Base-by-base conservation (phyloP, 192 early-diverging fungal species). In the Coemansia sp. region DNA sequence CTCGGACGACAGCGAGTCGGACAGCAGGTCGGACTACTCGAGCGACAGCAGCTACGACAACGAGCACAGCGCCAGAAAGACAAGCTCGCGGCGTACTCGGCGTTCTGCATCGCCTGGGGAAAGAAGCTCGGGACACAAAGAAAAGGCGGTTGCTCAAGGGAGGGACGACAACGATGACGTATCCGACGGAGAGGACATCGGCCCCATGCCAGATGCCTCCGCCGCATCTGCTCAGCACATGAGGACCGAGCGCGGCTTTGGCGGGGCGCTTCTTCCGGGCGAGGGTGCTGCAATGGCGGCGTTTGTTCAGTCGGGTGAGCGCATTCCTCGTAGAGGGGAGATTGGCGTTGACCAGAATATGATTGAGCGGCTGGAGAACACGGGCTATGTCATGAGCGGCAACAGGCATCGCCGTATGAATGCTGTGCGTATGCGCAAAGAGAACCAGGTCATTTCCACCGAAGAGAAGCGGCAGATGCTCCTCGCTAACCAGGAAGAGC, bases 321-420 rank as follows among this genome's bases (percentile, higher is more conserved):
- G 94, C 54, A 95, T 98, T 55, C 94, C 94, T 3, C 87, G 94
- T 43, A 87, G 94, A 76, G 96, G 94, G 78, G 96, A 98, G 73
- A 93, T 98, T 72, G 94, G 94, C 37, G 67, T 95, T 17, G 83
- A 86, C 56, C 83, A 87, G 47, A 66, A 87, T 26, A 77, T 93
- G 68, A 98, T 98, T 65, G 80, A 84, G 46, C 63, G 82, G 14
- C 91, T 82, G 62, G 96, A 98, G 64, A 62, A 72, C 19, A 86
- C 84, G 3, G 96, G 96, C 22, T 98, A 85, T 63, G 96, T 98
- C 9, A 98, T 98, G 96, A 89, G 86, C 42, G 96, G 96, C 19
- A 93, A 85, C 62, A 78, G 95, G 29, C 93, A 97, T 67, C 81
- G 85, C 40, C 82, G 92, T 34, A 94, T 94, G 91, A 95, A 95